Conservation (phyloP, 805 yeast species). For the Debaryomyces hansenii region DNA sequence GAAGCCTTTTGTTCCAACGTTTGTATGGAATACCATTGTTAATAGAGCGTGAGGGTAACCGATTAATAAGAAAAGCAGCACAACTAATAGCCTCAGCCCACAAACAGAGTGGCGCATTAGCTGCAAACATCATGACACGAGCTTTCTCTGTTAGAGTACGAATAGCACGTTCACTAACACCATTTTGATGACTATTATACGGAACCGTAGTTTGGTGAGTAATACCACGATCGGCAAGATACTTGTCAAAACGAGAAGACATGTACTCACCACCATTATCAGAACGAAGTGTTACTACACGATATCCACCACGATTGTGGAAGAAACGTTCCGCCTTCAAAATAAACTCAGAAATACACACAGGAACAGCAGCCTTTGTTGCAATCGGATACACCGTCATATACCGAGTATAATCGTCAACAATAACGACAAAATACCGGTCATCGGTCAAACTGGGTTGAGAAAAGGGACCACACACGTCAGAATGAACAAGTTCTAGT, state of each 20-base stretch:
- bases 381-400: background rate
- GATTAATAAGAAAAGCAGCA: background rate
- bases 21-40: background rate
- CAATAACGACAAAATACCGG: background rate
- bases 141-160: conserved; percentile 1
- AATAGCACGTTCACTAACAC: conserved; percentile 3
- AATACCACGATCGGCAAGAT: background rate
- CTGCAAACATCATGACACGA: background rate
- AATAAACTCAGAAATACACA: background rate
- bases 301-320: background rate
- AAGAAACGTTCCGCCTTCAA: background rate
- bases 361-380: background rate
- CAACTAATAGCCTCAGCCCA: background rate
- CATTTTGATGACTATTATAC: conserved; percentile 3
- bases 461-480: background rate
- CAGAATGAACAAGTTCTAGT: background rate
- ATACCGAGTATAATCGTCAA: background rate
- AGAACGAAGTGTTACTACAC: conserved; percentile 12
- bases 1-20: background rate
- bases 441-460: background rate
- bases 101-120: background rate
- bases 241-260: background rate
- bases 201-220: conserved; percentile 2
- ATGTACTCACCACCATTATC: conserved; percentile 3
- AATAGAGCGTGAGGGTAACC: background rate